phyloP scores from a whole-genome alignment of 495 filamentous ascomycete species.

The Stereocaulon alpinum region DNA sequence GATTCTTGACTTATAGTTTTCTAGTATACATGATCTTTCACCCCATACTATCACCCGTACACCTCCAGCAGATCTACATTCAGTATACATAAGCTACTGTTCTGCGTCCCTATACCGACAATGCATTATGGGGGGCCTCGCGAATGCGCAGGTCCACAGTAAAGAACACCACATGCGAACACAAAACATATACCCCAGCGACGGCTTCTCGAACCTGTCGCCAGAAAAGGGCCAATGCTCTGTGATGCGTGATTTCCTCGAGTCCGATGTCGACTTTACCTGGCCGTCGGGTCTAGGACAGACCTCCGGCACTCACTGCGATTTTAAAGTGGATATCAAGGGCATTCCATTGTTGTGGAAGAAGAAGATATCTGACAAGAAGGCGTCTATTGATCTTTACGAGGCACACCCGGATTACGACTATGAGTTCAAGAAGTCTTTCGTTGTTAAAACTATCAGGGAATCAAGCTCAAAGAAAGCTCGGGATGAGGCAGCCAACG shows the following conservation, averaged over 20 bases:
- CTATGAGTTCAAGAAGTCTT: background rate
- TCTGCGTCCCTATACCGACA: too few relatives aligned
- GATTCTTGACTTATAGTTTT: too few relatives aligned
- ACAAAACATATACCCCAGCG: too few relatives aligned
- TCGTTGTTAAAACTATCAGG: constrained; percentile 2
- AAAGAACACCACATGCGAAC: too few relatives aligned
- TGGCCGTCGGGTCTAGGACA: background rate
- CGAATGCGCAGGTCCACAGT: too few relatives aligned
- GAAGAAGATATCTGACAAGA: background rate
- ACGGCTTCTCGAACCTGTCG: too few relatives aligned
- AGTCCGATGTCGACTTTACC: background rate
- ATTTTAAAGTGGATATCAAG: background rate
- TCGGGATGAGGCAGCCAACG: background rate
- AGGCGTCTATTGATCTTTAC: background rate
- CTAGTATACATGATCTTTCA: too few relatives aligned
- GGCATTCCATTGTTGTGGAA: background rate
- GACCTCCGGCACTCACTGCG: background rate
- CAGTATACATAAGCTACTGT: too few relatives aligned
- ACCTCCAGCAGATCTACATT: too few relatives aligned
- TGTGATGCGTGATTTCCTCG: background rate
- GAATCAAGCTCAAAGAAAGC: background rate
- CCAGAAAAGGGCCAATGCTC: background rate
- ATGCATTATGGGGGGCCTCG: too few relatives aligned
- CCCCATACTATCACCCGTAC: too few relatives aligned
- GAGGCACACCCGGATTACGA: background rate